Base-by-base conservation (phyloP, 2,329 filamentous ascomycete species). In the Hortaea sp. region DNA sequence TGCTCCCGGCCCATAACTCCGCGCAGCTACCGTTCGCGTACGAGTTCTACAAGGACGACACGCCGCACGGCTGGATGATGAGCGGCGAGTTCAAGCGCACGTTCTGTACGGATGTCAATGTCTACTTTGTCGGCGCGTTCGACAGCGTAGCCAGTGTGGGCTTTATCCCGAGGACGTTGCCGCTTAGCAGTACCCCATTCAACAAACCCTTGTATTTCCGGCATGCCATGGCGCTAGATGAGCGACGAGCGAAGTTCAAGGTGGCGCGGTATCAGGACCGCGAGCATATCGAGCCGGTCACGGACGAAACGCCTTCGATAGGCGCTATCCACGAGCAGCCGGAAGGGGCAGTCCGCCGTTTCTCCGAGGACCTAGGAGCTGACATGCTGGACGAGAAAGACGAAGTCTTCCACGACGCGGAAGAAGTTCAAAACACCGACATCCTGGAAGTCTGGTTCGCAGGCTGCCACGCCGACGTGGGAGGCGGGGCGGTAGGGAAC, bases 111-210 rank as follows among this genome's bases (percentile, higher is more conserved):
- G 58, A 68, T 40, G 65, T 71, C 42, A 39, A 39, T 27, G 13
- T 72, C 5, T 62, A 71, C 49, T 72, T 70, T 49, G 51, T 72
- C 10, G 69, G 69, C 5, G 54, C 71, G 6, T 72, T 69, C 44
- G 56, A 71, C 13, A 69, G 69, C n/a, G 55, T 71, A 0, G 70
- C 64, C 27, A 65, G 62, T 39, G 69, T 72, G 2, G 67, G 67
- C 4, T 65, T 70, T 53, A 63, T 67, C 27, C 64, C 62, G 2
- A 61, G 65, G 37, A 66, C 60, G 44, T 48, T 66, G 27, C 69
- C 63, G 9, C 64, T 68, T 39, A 65, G 62, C 50, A 65, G 63
- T 48, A 63, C 58, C 11, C 64, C 61, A 6, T 67, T 56, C 3
- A 66, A 63, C 49, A 63, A 57, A 10, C 58, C 64, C 7, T 48